Evolutionary conservation across 2,329 filamentous ascomycete species (phyloP).

Genomic region (Passalora sequoiae): DNA sequence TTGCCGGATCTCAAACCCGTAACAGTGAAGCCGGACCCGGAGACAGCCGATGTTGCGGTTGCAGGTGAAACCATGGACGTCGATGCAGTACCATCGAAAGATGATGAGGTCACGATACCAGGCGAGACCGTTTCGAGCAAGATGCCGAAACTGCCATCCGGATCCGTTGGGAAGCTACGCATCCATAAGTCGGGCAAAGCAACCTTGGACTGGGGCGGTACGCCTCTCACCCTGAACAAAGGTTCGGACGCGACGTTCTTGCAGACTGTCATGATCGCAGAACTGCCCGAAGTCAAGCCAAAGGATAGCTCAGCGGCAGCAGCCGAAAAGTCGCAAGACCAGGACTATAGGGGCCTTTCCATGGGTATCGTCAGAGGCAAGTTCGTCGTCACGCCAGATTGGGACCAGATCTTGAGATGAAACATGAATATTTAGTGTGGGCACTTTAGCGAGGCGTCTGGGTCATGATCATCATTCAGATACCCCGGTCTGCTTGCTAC

Average conservation of each 20-base stretch:
- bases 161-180: slow-evolving; percentile 56
- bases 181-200: slow-evolving; percentile 59
- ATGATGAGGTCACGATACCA: not conserved
- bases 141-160: slow-evolving; percentile 44
- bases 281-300: slow-evolving; percentile 29
- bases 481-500: slow-evolving; percentile 1
- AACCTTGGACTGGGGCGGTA: slow-evolving; percentile 59
- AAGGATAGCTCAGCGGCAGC: slow-evolving; percentile 3
- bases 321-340: slow-evolving; percentile 15
- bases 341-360: slow-evolving; percentile 40
- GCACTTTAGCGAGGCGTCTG: slow-evolving; percentile 11
- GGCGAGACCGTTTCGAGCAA: slow-evolving; percentile 24
- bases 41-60: slow-evolving; percentile 14
- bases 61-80: slow-evolving; percentile 19
- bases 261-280: slow-evolving; percentile 53
- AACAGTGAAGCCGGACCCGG: slow-evolving; percentile 29
- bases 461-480: not conserved
- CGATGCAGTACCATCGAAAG: slow-evolving; percentile 10
- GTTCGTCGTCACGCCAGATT: slow-evolving; percentile 59
- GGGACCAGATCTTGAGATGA: slow-evolving; percentile 46
- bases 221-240: slow-evolving; percentile 53
- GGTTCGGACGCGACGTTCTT: slow-evolving; percentile 54
- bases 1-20: slow-evolving; percentile 52
- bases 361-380: slow-evolving; percentile 61
- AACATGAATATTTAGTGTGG: not conserved